Base-by-base conservation (phyloP, 768 basidiomycete species). In the Podaxis sp. region DNA sequence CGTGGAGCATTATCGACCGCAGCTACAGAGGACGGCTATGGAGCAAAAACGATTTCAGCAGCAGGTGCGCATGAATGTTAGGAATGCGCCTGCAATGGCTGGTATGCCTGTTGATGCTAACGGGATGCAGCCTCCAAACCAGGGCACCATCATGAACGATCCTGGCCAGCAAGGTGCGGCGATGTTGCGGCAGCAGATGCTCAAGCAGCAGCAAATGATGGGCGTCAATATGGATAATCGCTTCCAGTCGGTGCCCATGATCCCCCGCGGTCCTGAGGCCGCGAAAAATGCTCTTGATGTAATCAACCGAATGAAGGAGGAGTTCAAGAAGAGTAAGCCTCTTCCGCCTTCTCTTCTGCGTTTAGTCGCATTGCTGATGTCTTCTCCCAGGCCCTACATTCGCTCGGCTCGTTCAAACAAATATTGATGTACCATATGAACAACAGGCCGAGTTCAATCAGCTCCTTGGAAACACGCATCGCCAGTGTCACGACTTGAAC, bases 1-100 rank as follows among this genome's bases (percentile, higher is more conserved):
- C 62, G 83, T 91, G 40, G 90, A 91, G 67, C 66, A 66, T 2
- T 70, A 88, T 66, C 84, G 89, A 60, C 60, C 76, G n/a, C 69
- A 72, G 33, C 66, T 85, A 38, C 82, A 84, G 67, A 74, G 78
- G 53, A 70, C 72, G 24, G 66, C 67, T 2, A 70, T 75, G 52
- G 82, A 82, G 30, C 75, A 79, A 63, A 72, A 70, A 22, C 65
- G 64, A 24, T 81, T 83, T 65, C 70, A 73, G 66, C 63, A 74
- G 64, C 56, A 63, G 60, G 60, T 79, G 56, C 70, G 71, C 41
- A 64, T 56, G 65, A 66, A 66, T 37, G 53, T 17, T 55, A 54
- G 60, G 60, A 62, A 62, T 56, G 60, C 52, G 53, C 53, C 60
- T 62, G 53, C 28, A 55, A 62, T 62, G 60, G 60, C 41, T 64